Percentiles rank a stretch among this genome's conserved stretches.
phyloP scores from a whole-genome alignment of 148 eudicot genomes.

The Diospyros lotus region DNA sequence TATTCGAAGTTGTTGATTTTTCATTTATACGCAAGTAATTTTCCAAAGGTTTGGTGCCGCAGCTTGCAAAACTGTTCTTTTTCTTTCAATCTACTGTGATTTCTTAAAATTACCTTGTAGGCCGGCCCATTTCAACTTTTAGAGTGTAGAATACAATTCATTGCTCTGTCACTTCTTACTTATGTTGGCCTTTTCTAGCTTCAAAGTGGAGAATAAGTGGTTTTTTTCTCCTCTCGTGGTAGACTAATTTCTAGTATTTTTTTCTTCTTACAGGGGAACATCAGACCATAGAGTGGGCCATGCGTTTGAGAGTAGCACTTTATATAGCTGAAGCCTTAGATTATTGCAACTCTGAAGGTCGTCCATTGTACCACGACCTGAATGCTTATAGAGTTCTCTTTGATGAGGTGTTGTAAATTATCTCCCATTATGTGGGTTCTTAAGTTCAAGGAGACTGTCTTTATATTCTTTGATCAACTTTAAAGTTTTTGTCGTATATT shows the following conservation, averaged over 20 bases:
- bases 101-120: not conserved
- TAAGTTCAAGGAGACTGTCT: not conserved
- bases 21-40: not conserved
- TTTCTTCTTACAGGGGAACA: conserved; percentile 59
- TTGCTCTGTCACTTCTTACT: not conserved
- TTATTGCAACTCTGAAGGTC: conserved; percentile 72
- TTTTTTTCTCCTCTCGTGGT: not conserved
- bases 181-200: not conserved
- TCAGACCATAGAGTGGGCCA: conserved; percentile 91
- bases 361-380: conserved; percentile 69
- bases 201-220: not conserved
- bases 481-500: conserved; percentile 1
- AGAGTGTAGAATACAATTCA: not conserved
- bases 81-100: not conserved
- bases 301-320: conserved; percentile 78
- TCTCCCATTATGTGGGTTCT: not conserved
- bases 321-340: conserved; percentile 81
- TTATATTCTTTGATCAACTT: not conserved
- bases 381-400: conserved; percentile 93
- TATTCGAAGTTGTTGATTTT: not conserved
- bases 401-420: conserved; percentile 52
- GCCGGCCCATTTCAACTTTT: not conserved
- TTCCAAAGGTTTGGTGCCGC: not conserved
- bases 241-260: conserved; percentile 1
- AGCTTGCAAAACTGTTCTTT: not conserved